A percentile compares a stretch with the other conserved stretches of the same genome.
Evolutionary conservation across 2,329 filamentous ascomycete species (phyloP).

Genomic region (Massarina eburnea): DNA sequence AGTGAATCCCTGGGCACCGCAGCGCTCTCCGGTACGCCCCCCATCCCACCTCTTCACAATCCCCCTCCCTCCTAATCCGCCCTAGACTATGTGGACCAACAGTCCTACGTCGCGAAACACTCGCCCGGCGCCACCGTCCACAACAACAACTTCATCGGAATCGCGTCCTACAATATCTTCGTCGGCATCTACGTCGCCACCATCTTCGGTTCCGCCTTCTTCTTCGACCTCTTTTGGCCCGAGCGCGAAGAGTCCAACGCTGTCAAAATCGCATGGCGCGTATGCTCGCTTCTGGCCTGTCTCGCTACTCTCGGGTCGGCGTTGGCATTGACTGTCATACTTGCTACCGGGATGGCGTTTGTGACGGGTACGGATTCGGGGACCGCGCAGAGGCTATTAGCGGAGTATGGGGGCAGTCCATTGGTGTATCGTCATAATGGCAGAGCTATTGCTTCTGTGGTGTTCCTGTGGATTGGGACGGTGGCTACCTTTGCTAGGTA

Average conservation of each 20-base stretch:
- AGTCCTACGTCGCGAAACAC: slow-evolving; percentile 49
- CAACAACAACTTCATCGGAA: slow-evolving; percentile 59
- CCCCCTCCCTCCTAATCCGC: neutral
- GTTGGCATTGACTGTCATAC: slow-evolving; percentile 55
- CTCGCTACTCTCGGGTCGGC: slow-evolving; percentile 52
- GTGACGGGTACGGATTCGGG: slow-evolving; percentile 46
- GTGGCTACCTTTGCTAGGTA: slow-evolving; percentile 52
- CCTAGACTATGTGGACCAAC: slow-evolving; percentile 58
- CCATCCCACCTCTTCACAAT: neutral
- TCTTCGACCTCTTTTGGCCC: slow-evolving; percentile 65
- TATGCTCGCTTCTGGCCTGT: slow-evolving; percentile 53
- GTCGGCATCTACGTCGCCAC: slow-evolving; percentile 59
- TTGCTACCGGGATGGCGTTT: slow-evolving; percentile 49
- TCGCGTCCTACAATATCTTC: slow-evolving; percentile 61
- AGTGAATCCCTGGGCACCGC: slow-evolving; percentile 61
- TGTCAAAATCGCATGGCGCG: slow-evolving; percentile 58
- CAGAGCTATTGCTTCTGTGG: slow-evolving; percentile 53
- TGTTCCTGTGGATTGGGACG: slow-evolving; percentile 57
- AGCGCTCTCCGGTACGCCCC: slow-evolving; percentile 52
- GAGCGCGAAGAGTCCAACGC: slow-evolving; percentile 52
- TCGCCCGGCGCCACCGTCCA: slow-evolving; percentile 48
- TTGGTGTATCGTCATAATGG: slow-evolving; percentile 53
- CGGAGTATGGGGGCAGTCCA: slow-evolving; percentile 41
- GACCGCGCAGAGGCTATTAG: slow-evolving; percentile 36
- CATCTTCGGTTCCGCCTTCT: slow-evolving; percentile 62